Evolutionary conservation across 345 rosid genomes (phyloP), one percentile per base, ranked within the genome.

Genomic region (Pistacia integerrima): DNA sequence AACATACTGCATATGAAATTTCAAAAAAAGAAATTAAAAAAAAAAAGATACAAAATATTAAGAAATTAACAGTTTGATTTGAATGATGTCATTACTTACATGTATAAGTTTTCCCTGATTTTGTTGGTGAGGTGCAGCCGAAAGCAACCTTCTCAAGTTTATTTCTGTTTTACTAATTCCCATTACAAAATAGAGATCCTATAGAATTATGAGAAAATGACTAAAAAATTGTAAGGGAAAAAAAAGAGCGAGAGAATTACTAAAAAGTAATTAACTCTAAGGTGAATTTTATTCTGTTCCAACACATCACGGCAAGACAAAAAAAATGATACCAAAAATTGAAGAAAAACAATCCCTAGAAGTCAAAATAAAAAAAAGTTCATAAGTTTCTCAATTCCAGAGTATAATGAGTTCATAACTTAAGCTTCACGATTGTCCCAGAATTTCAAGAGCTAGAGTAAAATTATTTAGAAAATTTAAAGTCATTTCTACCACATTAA

Each of bases 101-200:
- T 94, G 97, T 17, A 92, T 55, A 69, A 93, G 94, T 79, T 93
- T 93, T 8, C 91, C 88, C 73, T 89, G 92, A 79, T 93, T 93
- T 70, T 87, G 86, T 68, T 94, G 98, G 49, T 82, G 78, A 58
- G 97, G 94, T 13, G 95, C 93, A 69, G 94, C 87, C 1, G 86
- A 83, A 55, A 93, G 94, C 79, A 94, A 83, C 80, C 98, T 89
- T 80, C 85, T 78, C 72, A 94, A 61, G 82, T 93, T 90, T 55
- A 93, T 88, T 72, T 93, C 97, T 3, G 92, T 89, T 87, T 86
- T 93, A 80, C 93, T 90, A 64, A 85, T 88, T 54, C 90, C 92
- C 97, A 94, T 93, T 54, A 64, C 76, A 17, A 72, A 22, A 18
- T 38, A 44, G 52, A 69, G 44, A 55, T 67, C 78, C 82, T 77